These are phyloP conservation scores for Niveomyces coronatus DNA, from an alignment of 2,329 filamentous ascomycete species.

Conservation along the genomic window DNA sequence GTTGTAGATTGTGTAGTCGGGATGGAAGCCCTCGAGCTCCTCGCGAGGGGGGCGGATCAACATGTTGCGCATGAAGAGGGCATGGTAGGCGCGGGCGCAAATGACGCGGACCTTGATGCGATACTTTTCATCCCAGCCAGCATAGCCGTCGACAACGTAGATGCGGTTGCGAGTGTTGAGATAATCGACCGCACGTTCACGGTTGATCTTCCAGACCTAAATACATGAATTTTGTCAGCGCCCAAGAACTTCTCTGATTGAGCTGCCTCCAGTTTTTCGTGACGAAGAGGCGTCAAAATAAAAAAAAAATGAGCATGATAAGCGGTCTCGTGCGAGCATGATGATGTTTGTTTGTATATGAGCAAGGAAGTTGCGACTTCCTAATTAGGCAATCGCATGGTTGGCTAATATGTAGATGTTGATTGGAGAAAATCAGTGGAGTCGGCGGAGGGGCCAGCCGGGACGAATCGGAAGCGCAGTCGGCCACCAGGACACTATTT, in stretches of 20 bases:
- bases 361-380: not conserved
- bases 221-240: conserved; percentile 22
- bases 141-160: conserved; percentile 95
- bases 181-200: conserved; percentile 97
- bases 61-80: conserved; percentile 99
- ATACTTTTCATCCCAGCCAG: conserved; percentile 98
- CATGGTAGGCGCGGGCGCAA: conserved; percentile 98
- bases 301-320: conserved; percentile 1
- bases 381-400: conserved; percentile 4
- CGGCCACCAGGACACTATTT: conserved; percentile 8
- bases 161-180: conserved; percentile 98
- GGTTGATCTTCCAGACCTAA: conserved; percentile 99
- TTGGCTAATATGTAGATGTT: conserved; percentile 6
- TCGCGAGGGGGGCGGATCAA: conserved; percentile 86
- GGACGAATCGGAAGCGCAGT: conserved; percentile 10
- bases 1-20: conserved; percentile 99
- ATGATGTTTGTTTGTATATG: too few species aligned
- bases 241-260: conserved; percentile 9
- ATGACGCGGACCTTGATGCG: conserved; percentile 95
- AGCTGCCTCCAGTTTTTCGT: too few species aligned
- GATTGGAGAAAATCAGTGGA: conserved; percentile 6
- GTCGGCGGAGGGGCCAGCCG: not conserved
- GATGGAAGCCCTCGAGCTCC: conserved; percentile 95
- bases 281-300: not conserved
- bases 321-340: too few species aligned